Percentiles rank a stretch among this genome's conserved stretches.
Evolutionary conservation across 2,329 filamentous ascomycete genomes (phyloP).

Genomic region (Elsinoe arachidis): DNA sequence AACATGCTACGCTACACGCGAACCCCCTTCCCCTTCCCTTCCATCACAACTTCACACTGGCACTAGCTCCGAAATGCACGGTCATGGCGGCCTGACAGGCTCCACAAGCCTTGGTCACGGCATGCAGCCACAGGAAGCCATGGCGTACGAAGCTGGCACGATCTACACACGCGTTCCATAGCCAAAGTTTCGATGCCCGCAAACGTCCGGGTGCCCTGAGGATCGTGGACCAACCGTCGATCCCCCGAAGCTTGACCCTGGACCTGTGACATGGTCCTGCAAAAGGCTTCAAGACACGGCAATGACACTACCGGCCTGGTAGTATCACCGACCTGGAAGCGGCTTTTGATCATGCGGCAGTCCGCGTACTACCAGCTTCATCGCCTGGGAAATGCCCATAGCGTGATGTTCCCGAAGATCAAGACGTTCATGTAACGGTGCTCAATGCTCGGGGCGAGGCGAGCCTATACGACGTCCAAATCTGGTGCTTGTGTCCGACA

Average conservation of each 20-base stretch:
- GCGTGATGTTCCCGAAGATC: too few species aligned
- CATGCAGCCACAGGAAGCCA: not conserved
- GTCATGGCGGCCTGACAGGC: slow-evolving; percentile 7
- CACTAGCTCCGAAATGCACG: not conserved
- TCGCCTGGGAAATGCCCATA: too few species aligned
- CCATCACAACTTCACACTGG: not conserved
- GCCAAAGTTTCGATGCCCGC: not conserved
- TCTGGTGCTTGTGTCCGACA: not conserved
- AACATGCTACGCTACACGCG: not conserved
- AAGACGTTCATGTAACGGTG: too few species aligned
- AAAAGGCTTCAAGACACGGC: not conserved
- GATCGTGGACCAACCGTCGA: not conserved
- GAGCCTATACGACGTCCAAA: not conserved
- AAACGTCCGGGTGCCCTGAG: slow-evolving; percentile 4
- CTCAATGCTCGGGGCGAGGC: too few species aligned
- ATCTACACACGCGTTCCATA: not conserved
- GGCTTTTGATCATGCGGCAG: not conserved
- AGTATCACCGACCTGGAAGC: not conserved
- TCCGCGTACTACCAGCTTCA: not conserved
- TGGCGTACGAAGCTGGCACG: not conserved
- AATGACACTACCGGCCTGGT: not conserved
- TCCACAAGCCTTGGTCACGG: slow-evolving; percentile 10
- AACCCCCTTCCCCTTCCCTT: not conserved
- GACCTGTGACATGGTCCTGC: not conserved
- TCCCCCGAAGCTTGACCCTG: slow-evolving; percentile 5